phyloP scores from a whole-genome alignment of 805 yeast genomes.

The Saccharomyces mikatae region DNA sequence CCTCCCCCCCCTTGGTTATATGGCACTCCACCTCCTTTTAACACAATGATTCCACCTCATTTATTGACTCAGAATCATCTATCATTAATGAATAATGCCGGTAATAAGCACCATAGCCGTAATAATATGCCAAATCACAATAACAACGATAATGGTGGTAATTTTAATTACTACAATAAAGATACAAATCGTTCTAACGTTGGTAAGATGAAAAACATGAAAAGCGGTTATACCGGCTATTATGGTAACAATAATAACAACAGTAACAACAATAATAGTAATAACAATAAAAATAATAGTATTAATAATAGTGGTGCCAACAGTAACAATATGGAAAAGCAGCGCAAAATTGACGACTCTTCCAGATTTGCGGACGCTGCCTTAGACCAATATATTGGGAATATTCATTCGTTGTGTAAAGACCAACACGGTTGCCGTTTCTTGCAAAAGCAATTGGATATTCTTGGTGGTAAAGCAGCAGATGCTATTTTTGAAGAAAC shows the following conservation, averaged over 20 bases:
- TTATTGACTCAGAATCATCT: constrained; percentile 1
- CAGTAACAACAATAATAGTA: constrained; percentile 20
- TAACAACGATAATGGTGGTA: neutral
- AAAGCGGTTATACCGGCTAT: constrained; percentile 8
- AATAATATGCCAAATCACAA: neutral
- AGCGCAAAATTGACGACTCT: constrained; percentile 48
- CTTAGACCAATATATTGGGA: constrained; percentile 60
- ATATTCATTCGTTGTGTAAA: constrained; percentile 72
- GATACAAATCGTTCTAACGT: constrained; percentile 2
- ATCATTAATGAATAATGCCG: constrained; percentile 1
- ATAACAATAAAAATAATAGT: constrained; percentile 6
- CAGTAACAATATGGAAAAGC: constrained; percentile 10
- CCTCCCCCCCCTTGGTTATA: constrained; percentile 31
- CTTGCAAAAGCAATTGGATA: constrained; percentile 77
- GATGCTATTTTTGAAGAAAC: constrained; percentile 76
- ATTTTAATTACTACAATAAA: neutral
- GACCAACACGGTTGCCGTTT: constrained; percentile 97
- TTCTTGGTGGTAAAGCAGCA: constrained; percentile 52
- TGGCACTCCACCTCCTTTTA: constrained; percentile 22
- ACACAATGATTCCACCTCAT: constrained; percentile 21
- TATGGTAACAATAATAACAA: constrained; percentile 9
- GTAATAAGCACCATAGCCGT: constrained; percentile 1
- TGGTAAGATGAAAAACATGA: constrained; percentile 1
- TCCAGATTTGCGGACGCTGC: constrained; percentile 60
- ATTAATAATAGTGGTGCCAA: constrained; percentile 9